Base-by-base conservation (phyloP, 2,329 filamentous ascomycete species). In the Sphaceloma murrayae region DNA sequence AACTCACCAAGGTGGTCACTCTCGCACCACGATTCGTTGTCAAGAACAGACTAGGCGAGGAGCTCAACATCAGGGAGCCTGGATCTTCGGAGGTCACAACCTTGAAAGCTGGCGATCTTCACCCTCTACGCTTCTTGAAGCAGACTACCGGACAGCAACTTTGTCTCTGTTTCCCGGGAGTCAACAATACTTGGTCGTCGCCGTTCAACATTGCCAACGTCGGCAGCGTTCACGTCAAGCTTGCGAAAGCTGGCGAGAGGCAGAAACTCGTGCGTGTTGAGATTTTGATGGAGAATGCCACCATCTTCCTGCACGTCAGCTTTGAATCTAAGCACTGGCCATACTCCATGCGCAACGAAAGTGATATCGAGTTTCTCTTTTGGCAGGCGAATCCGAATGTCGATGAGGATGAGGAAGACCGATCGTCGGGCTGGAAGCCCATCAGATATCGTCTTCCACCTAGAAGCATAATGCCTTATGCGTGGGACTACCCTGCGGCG, bases 401-500 rank as follows among this genome's bases (percentile, higher is more conserved):
- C 7, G 88, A 94, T 48, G 88, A 96, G 50, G 88, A 95, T 48
- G 88, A 89, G 45, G 82, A 85, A 53, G 85, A 95, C 56, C 72
- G 65, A 44, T 68, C 80, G 46, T 88, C 85, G 43, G 85, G 86
- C 3, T 98, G 91, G 85, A 82, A 85, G 51, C 88, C 87, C 2
- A 85, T 98, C 49, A 75, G 86, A 43, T 98, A 98, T 64, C 82
- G 89, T 22, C 70, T 98, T 21, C 93, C 93, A 2, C 80, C 89
- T 9, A 75, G 91, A 48, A 96, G 89, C 62, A 95, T 98, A 62
- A 98, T 98, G 91, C 91, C 93, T 1, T 98, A 98, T 57, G 89
- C 91, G 1, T 98, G 91, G 91, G 93, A 98, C 59, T 98, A 94
- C 64, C 93, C 91, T 1, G 89, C 91, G 1, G 88, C 87, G n/a